Evolutionary conservation across 1,139 yeast genomes (phyloP).

Genomic region (Geotrichum cucujoidarum): DNA sequence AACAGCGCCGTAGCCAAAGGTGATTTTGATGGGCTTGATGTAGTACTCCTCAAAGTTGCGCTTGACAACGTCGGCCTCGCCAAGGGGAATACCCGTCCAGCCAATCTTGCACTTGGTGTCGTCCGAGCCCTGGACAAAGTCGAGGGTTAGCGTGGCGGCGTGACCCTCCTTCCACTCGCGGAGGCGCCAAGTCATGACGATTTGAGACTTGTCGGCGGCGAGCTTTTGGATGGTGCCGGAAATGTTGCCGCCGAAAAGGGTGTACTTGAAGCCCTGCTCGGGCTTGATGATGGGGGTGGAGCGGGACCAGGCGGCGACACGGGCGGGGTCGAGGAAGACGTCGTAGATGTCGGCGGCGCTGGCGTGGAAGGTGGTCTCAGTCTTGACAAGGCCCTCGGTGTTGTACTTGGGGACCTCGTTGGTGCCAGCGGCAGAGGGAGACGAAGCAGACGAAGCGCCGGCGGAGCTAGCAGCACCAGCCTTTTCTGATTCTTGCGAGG

Average conservation of each 20-base stretch:
- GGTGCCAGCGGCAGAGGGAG: not conserved
- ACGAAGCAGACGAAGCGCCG: constrained; percentile 40
- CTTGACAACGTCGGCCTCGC: constrained; percentile 89
- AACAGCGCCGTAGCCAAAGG: constrained; percentile 74
- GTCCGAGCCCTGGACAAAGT: constrained; percentile 66
- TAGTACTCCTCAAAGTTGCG: constrained; percentile 85
- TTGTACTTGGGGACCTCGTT: constrained; percentile 46
- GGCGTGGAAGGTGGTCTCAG: constrained; percentile 79
- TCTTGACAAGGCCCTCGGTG: constrained; percentile 63
- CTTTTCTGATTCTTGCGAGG: constrained; percentile 20
- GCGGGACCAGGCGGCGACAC: constrained; percentile 88
- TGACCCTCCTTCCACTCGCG: constrained; percentile 84
- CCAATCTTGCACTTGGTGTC: constrained; percentile 78
- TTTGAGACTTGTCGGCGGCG: constrained; percentile 43
- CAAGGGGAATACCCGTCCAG: constrained; percentile 90
- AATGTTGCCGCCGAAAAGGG: constrained; percentile 85
- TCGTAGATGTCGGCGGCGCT: constrained; percentile 78
- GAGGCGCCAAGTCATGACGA: constrained; percentile 80
- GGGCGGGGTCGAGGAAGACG: constrained; percentile 67
- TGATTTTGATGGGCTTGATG: constrained; percentile 76
- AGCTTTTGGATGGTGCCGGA: constrained; percentile 62
- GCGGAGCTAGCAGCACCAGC: constrained; percentile 26
- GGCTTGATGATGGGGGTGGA: constrained; percentile 64
- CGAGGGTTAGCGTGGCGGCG: constrained; percentile 61
- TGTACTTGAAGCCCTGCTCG: constrained; percentile 56